A percentile compares a stretch with the other conserved stretches of the same genome.
Evolutionary conservation across 306 rosid species (phyloP).

Genomic region (Abrus precatorius): DNA sequence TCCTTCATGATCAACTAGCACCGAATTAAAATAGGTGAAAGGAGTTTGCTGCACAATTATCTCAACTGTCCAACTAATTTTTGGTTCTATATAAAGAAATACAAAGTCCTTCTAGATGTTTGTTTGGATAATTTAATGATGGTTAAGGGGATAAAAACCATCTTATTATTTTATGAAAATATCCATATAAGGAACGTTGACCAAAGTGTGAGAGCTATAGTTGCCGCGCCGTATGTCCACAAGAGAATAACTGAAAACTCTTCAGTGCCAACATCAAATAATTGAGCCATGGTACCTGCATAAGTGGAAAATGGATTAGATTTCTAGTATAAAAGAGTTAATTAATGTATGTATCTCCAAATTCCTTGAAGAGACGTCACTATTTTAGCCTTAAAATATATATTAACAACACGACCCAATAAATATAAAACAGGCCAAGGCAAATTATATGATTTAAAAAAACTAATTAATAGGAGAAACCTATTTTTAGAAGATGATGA

Average conservation of each 20-base stretch:
- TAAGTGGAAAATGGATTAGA: too few species aligned
- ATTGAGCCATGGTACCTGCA: constrained; percentile 84
- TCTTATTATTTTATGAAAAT: constrained; percentile 46
- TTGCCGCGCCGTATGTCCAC: constrained; percentile 76
- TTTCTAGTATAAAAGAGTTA: too few species aligned
- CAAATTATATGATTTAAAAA: too few species aligned
- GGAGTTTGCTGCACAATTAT: constrained; percentile 13
- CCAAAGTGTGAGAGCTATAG: constrained; percentile 71
- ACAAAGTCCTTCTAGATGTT: too few species aligned
- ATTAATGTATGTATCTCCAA: too few species aligned
- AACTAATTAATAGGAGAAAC: too few species aligned
- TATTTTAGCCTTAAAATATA: too few species aligned
- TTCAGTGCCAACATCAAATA: constrained; percentile 82
- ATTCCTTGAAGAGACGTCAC: too few species aligned
- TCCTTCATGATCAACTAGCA: neutral
- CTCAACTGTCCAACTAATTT: constrained; percentile 16
- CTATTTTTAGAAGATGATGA: too few species aligned
- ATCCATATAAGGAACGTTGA: constrained; percentile 68
- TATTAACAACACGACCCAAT: too few species aligned
- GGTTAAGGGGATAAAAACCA: neutral
- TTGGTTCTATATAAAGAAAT: neutral
- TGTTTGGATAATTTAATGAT: constrained; percentile 4
- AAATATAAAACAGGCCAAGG: too few species aligned
- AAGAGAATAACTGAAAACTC: constrained; percentile 81
- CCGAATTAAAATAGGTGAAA: neutral